Percentiles rank a stretch among this genome's conserved stretches.
phyloP scores from a whole-genome alignment of 1,284 basidiomycete genomes.

The Retiboletus flavoniger region DNA sequence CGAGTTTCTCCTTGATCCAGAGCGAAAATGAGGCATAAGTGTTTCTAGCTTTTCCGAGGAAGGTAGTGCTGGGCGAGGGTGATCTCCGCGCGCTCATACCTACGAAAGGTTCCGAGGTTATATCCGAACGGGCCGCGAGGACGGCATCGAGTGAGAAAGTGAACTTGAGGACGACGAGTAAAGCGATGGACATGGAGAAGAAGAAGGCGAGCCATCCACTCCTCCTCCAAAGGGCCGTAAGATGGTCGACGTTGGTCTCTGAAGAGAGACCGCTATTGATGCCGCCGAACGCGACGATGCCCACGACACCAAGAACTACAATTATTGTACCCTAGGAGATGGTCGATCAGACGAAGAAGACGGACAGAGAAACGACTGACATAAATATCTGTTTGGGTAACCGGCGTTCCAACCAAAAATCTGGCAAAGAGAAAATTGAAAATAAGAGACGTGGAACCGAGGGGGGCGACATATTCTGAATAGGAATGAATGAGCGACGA shows the following conservation, averaged over 20 bases:
- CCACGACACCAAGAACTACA: slow-evolving; percentile 79
- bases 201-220: slow-evolving; percentile 88
- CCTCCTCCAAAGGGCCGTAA: slow-evolving; percentile 81
- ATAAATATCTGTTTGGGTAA: slow-evolving; percentile 77
- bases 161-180: slow-evolving; percentile 64
- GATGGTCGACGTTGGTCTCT: slow-evolving; percentile 67
- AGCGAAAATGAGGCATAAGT: slow-evolving; percentile 50
- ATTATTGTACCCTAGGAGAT: slow-evolving; percentile 68
- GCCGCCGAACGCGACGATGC: slow-evolving; percentile 82
- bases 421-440: slow-evolving; percentile 89
- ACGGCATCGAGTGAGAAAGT: slow-evolving; percentile 66
- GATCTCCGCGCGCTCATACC: slow-evolving; percentile 38
- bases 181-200: slow-evolving; percentile 71
- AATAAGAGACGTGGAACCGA: slow-evolving; percentile 80
- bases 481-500: slow-evolving; percentile 27
- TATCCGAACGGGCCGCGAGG: slow-evolving; percentile 62
- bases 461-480: slow-evolving; percentile 79
- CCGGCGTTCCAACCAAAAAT: slow-evolving; percentile 78
- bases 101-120: slow-evolving; percentile 56
- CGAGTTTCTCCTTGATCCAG: slow-evolving; percentile 61
- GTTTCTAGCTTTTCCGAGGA: slow-evolving; percentile 33
- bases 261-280: slow-evolving; percentile 73
- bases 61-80: slow-evolving; percentile 26
- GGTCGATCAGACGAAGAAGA: slow-evolving; percentile 4
- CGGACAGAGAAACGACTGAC: slow-evolving; percentile 37